A percentile compares a stretch with the other conserved stretches of the same genome.
Evolutionary conservation across 192 early-diverging fungal genomes (phyloP).

Genomic region (Coemansia reversa): DNA sequence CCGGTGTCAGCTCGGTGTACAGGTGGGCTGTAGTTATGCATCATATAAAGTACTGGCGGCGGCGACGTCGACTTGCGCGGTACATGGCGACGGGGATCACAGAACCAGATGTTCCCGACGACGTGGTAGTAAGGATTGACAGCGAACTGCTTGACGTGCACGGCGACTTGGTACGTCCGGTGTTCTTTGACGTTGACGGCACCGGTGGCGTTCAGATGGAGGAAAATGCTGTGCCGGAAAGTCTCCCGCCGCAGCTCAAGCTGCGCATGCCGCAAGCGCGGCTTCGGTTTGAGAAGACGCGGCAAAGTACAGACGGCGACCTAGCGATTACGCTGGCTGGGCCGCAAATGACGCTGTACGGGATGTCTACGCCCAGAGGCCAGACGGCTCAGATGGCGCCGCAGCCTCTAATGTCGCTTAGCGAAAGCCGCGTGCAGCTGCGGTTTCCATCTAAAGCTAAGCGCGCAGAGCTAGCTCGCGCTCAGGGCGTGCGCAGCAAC

Average conservation of each 20-base stretch:
- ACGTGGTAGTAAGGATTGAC: conserved; percentile 36
- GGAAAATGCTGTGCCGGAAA: conserved; percentile 1
- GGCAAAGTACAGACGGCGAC: conserved; percentile 23
- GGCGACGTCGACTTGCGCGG: conserved; percentile 42
- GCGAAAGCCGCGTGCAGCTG: conserved; percentile 25
- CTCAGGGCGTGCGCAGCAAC: conserved; percentile 48
- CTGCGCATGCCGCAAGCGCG: conserved; percentile 33
- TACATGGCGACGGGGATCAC: conserved; percentile 36
- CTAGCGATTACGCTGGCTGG: conserved; percentile 24
- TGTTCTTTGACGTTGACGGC: conserved; percentile 37
- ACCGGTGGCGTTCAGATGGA: conserved; percentile 2
- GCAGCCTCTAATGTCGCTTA: conserved; percentile 45
- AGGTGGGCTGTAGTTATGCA: conserved; percentile 54
- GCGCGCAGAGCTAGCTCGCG: conserved; percentile 25
- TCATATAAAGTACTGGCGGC: conserved; percentile 47
- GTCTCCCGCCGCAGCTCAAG: conserved; percentile 35
- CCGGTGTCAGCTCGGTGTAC: conserved; percentile 43
- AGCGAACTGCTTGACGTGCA: conserved; percentile 41
- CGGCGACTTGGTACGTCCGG: conserved; percentile 38
- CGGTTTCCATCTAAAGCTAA: conserved; percentile 35
- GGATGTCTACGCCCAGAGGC: conserved; percentile 35
- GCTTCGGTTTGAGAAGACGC: conserved; percentile 32
- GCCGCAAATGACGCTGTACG: conserved; percentile 45
- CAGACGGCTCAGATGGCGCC: conserved; percentile 12
- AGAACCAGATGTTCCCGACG: conserved; percentile 27